Conservation (phyloP, 2,329 filamentous ascomycete genomes). For the Colletotrichum chrysophilum region DNA sequence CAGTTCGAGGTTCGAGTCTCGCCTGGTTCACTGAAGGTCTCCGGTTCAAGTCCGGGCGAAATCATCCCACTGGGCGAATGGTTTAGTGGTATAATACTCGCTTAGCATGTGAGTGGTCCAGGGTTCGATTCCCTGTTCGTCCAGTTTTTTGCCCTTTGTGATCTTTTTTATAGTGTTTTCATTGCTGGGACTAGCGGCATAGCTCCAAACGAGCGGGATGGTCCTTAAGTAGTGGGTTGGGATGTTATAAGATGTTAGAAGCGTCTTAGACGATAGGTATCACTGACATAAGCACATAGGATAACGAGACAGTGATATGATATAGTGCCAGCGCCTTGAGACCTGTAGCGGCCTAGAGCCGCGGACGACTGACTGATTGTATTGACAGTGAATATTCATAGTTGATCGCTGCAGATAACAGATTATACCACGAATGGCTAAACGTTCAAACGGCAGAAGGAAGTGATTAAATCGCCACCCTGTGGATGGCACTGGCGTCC, state of each 20-base stretch:
- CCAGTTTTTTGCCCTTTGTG: not conserved
- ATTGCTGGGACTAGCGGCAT: rapidly evolving
- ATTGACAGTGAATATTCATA: not conserved
- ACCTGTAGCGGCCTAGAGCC: not conserved
- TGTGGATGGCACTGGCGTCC: not conserved
- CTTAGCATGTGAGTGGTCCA: slow-evolving; percentile 7
- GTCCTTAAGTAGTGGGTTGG: rapidly evolving
- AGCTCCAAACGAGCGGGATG: not conserved
- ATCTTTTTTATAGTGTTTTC: not conserved
- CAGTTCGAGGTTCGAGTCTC: slow-evolving; percentile 22
- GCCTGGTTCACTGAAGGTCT: slow-evolving; percentile 8
- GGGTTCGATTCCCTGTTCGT: slow-evolving; percentile 4
- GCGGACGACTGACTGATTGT: no score
- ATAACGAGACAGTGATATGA: not conserved
- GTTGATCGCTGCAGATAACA: not conserved
- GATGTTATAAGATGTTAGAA: rapidly evolving
- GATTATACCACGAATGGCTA: rapidly evolving
- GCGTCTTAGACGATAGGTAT: not conserved
- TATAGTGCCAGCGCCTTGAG: not conserved
- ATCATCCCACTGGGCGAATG: not conserved
- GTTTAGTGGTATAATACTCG: slow-evolving; percentile 9
- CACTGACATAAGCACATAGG: not conserved
- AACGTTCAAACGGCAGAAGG: not conserved
- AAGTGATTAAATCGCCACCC: not conserved
- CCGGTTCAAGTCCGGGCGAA: slow-evolving; percentile 13